Percentiles rank a stretch among this genome's conserved stretches.
Evolutionary conservation across 768 basidiomycete species (phyloP).

Genomic region (Mrakia frigida): DNA sequence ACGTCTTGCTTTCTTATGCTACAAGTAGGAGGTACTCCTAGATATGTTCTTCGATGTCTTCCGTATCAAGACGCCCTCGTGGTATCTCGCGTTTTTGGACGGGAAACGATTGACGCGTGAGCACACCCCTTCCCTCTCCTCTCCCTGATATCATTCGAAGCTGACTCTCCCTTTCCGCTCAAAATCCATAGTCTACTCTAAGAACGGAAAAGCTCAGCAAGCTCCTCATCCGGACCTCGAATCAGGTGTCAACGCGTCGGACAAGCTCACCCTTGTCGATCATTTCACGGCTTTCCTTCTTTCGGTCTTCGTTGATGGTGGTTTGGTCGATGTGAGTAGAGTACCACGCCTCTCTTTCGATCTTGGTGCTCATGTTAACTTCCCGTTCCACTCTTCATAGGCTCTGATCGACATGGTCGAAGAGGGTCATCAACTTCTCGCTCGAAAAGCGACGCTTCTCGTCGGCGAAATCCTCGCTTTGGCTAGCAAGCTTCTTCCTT

Average conservation of each 20-base stretch:
- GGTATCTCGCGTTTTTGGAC: constrained; percentile 88
- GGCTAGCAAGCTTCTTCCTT: constrained; percentile 78
- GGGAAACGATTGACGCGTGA: constrained; percentile 80
- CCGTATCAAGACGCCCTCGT: constrained; percentile 84
- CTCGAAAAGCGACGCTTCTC: constrained; percentile 81
- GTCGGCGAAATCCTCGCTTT: constrained; percentile 87
- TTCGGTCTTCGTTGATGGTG: constrained; percentile 76
- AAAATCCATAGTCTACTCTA: constrained; percentile 26
- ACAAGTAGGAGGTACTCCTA: constrained; percentile 74
- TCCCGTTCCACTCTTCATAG: constrained; percentile 46
- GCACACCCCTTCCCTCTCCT: constrained; percentile 35
- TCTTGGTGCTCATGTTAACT: neutral
- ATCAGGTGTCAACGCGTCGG: constrained; percentile 40
- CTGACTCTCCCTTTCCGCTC: neutral
- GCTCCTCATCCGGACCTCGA: constrained; percentile 32
- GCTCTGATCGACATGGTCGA: constrained; percentile 79
- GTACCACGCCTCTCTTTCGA: neutral
- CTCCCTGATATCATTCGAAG: neutral
- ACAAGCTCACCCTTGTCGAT: constrained; percentile 76
- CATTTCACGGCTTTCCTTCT: constrained; percentile 86
- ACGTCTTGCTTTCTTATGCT: constrained; percentile 11
- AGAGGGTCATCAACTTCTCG: constrained; percentile 55
- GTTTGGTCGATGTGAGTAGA: constrained; percentile 70
- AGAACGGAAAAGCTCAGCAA: constrained; percentile 23
- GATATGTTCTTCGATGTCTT: constrained; percentile 92